These are phyloP conservation scores for Pilatotrama ljubarskyi DNA, from an alignment of 768 basidiomycete species.

Conservation along the genomic window DNA sequence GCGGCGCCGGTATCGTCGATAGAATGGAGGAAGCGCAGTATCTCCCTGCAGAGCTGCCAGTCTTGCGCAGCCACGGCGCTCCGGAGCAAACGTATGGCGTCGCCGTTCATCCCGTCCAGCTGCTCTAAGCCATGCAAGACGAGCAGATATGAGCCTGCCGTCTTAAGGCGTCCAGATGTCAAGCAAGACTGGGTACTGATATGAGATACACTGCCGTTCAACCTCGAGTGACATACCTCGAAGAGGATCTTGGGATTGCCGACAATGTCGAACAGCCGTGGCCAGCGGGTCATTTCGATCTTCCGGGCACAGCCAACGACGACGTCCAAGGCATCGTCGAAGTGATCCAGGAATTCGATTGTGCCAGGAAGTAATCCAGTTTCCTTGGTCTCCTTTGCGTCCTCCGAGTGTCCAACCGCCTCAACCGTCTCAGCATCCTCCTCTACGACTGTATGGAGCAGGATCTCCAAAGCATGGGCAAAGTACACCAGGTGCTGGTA, in stretches of 20 bases:
- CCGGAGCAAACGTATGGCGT: conserved; percentile 79
- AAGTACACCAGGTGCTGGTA: conserved; percentile 92
- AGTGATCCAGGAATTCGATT: conserved; percentile 92
- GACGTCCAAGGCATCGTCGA: conserved; percentile 87
- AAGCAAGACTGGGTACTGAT: conserved; percentile 63
- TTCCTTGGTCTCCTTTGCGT: conserved; percentile 22
- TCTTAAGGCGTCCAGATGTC: conserved; percentile 68
- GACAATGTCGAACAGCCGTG: conserved; percentile 82
- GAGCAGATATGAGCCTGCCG: conserved; percentile 89
- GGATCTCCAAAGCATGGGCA: conserved; percentile 89
- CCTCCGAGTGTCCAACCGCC: conserved; percentile 24
- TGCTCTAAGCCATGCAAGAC: conserved; percentile 94
- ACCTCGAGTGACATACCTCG: conserved; percentile 58
- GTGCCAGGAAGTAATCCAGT: conserved; percentile 59
- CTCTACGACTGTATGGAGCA: conserved; percentile 91
- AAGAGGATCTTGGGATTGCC: conserved; percentile 90
- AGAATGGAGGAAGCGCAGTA: conserved; percentile 89
- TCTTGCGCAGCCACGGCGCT: conserved; percentile 77
- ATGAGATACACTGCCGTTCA: not conserved
- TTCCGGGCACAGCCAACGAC: conserved; percentile 96
- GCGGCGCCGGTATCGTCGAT: conserved; percentile 85
- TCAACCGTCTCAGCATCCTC: conserved; percentile 53
- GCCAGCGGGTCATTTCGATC: conserved; percentile 92
- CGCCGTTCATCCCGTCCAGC: conserved; percentile 73
- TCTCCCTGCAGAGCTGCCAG: conserved; percentile 89